Evolutionary conservation across 345 rosid genomes (phyloP).

Genomic region (Boechera divaricarpa): DNA sequence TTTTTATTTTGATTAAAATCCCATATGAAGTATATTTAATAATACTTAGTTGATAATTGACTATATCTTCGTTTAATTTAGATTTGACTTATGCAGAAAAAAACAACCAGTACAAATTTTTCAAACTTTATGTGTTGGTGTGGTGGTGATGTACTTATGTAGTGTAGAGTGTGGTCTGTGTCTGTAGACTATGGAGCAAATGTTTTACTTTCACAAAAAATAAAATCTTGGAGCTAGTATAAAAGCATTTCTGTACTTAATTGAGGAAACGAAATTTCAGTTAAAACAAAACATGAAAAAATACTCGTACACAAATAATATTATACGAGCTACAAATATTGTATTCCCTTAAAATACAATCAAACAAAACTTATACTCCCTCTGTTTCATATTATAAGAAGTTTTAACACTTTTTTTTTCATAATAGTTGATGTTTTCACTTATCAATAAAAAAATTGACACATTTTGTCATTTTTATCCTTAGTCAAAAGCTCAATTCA

Average conservation of each 20-base stretch:
- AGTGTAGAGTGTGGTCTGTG: not conserved
- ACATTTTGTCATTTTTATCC: too few relatives aligned
- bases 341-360: not conserved
- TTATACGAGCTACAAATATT: not conserved
- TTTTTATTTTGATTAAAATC: too few relatives aligned
- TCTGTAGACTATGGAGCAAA: not conserved
- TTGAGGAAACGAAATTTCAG: not conserved
- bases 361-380: not conserved
- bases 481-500: too few relatives aligned
- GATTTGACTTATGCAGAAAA: not conserved
- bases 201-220: not conserved
- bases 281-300: not conserved
- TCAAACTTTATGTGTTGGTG: not conserved
- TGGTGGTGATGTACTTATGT: not conserved
- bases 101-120: not conserved
- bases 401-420: too few relatives aligned
- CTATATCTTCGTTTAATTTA: not conserved
- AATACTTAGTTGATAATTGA: not conserved
- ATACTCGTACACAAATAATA: not conserved
- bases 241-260: not conserved
- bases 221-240: not conserved
- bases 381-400: too few relatives aligned
- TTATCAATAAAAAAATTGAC: too few relatives aligned
- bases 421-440: too few relatives aligned
- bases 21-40: not conserved